A percentile compares a stretch with the other conserved stretches of the same genome.
These are phyloP conservation scores for Ustilago lituana DNA, from an alignment of 1,284 basidiomycete genomes.

Conservation along the genomic window DNA sequence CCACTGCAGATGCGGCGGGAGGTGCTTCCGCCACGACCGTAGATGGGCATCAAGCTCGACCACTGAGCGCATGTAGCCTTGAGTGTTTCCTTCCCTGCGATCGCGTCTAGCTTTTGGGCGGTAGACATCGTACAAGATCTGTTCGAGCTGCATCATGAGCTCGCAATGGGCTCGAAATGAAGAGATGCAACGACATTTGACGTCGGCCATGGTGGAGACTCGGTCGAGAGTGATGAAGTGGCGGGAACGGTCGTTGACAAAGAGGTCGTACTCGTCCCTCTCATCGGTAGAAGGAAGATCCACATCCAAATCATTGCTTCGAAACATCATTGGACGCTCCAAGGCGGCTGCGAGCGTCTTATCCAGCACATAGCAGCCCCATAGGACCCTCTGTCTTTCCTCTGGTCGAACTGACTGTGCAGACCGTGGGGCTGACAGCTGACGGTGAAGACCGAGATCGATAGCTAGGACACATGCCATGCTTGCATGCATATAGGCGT, in stretches of 20 bases:
- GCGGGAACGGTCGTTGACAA: constrained; percentile 7
- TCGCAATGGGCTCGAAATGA: constrained; percentile 9
- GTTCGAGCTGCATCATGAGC: constrained; percentile 22
- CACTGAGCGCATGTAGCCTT: neutral
- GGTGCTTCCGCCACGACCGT: neutral
- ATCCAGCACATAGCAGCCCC: constrained; percentile 33
- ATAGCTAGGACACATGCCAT: constrained; percentile 5
- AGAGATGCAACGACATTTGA: constrained; percentile 19
- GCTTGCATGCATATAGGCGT: constrained; percentile 4
- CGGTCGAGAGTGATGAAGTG: constrained; percentile 2
- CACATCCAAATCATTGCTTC: constrained; percentile 10
- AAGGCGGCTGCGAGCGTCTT: constrained; percentile 21
- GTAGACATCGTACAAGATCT: constrained; percentile 18
- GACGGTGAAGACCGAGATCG: constrained; percentile 11
- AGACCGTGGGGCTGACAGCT: neutral
- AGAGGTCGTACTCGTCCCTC: constrained; percentile 25
- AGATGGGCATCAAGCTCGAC: constrained; percentile 6
- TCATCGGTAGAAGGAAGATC: constrained; percentile 13
- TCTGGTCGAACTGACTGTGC: neutral
- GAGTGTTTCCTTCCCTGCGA: neutral
- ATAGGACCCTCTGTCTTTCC: constrained; percentile 16
- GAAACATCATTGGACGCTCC: constrained; percentile 16
- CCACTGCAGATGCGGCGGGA: constrained; percentile 7
- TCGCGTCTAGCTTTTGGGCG: constrained; percentile 5
- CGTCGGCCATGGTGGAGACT: constrained; percentile 4